Percentiles rank a stretch among this genome's conserved stretches.
These are phyloP conservation scores for Thalassiosira profunda DNA, from an alignment of 108 stramenopile species.

Conservation along the genomic window DNA sequence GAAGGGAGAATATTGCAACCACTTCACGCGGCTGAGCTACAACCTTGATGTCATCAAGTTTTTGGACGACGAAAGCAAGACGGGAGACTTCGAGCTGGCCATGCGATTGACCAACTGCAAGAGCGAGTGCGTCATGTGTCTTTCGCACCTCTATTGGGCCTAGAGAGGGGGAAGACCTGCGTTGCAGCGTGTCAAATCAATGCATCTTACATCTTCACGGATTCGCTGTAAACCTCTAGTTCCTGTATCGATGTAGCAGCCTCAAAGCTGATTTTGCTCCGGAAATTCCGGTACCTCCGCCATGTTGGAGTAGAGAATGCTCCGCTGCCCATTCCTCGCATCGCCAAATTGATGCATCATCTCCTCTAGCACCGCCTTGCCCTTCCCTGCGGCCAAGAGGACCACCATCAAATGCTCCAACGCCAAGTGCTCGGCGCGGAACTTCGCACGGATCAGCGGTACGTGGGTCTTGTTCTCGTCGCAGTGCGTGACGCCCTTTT, in stretches of 20 bases:
- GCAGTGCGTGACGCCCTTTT: slow-evolving; percentile 82
- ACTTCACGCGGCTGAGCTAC: slow-evolving; percentile 37
- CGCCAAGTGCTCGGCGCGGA: slow-evolving; percentile 90
- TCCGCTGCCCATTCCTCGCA: slow-evolving; percentile 85
- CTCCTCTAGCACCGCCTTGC: slow-evolving; percentile 74
- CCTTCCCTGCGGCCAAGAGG: slow-evolving; percentile 85
- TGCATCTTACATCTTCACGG: not conserved
- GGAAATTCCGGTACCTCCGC: slow-evolving; percentile 74
- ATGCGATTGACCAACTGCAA: slow-evolving; percentile 18
- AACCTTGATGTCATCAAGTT: slow-evolving; percentile 38
- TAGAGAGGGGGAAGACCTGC: too few relatives aligned
- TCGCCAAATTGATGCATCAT: slow-evolving; percentile 90
- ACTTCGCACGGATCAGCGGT: slow-evolving; percentile 90
- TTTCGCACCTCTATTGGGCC: slow-evolving; percentile 37
- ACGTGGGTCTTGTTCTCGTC: slow-evolving; percentile 92
- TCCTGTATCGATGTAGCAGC: not conserved
- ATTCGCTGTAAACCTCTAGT: too few relatives aligned
- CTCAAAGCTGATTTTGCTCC: slow-evolving; percentile 73
- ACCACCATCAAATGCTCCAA: slow-evolving; percentile 86
- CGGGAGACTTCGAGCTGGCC: slow-evolving; percentile 42
- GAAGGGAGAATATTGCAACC: slow-evolving; percentile 27
- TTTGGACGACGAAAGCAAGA: slow-evolving; percentile 38
- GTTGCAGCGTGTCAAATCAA: not conserved
- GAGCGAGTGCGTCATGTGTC: slow-evolving; percentile 2
- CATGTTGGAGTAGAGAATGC: slow-evolving; percentile 82